A percentile compares a stretch with the other conserved stretches of the same genome.
Evolutionary conservation across 2,329 filamentous ascomycete species (phyloP).

Genomic region (Paecilomyces variotii): DNA sequence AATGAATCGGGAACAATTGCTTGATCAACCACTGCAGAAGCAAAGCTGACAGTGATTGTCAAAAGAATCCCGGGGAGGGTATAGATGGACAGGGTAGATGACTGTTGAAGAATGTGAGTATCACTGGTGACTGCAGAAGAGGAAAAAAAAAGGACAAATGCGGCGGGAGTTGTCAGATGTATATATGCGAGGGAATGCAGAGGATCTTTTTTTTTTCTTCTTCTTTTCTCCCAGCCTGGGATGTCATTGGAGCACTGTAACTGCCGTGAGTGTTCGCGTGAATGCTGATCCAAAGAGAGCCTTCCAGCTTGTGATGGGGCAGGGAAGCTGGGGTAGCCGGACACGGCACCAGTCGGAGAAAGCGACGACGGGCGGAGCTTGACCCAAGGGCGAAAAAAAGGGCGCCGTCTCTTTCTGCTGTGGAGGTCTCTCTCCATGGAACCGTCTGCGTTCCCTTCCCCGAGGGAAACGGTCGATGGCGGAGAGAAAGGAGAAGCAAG

Average conservation of each 20-base stretch:
- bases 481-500: neutral
- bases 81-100: neutral
- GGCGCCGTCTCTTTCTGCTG: neutral
- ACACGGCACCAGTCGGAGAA: neutral
- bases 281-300: neutral
- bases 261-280: neutral
- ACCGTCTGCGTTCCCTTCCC: neutral
- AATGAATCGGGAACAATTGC: neutral
- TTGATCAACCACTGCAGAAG: neutral
- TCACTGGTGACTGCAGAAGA: neutral
- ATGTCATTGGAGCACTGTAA: neutral
- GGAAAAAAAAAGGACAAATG: neutral
- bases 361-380: neutral
- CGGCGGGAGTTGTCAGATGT: neutral
- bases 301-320: neutral
- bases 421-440: neutral
- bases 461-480: neutral
- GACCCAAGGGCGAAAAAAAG: neutral
- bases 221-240: neutral
- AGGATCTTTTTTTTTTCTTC: neutral
- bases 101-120: neutral
- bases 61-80: neutral
- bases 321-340: neutral
- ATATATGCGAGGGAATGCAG: neutral
- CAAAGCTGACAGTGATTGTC: neutral